Percentiles rank a stretch among this genome's conserved stretches.
Evolutionary conservation across 164 flowering plant genomes (phyloP).

Genomic region (Buxus sempervirens): DNA sequence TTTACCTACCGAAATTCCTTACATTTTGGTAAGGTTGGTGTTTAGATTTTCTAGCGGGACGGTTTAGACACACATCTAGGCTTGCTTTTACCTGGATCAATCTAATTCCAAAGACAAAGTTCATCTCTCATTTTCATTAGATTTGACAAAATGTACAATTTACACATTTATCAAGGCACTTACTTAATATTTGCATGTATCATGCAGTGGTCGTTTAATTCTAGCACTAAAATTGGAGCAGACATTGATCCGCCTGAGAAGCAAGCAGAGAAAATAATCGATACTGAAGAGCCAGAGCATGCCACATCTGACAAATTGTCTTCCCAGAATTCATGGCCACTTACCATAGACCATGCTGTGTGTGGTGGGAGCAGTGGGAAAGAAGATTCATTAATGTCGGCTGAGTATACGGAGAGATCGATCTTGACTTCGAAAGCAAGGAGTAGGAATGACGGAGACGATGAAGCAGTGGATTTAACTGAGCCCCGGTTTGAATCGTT

Average conservation of each 20-base stretch:
- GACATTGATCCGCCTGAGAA: conserved; percentile 17
- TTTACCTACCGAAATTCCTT: too few species aligned
- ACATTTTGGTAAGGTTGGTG: too few species aligned
- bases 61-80: too few species aligned
- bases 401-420: conserved; percentile 45
- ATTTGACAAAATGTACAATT: too few species aligned
- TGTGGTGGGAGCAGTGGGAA: conserved; percentile 14
- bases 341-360: conserved; percentile 21
- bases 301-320: conserved; percentile 25
- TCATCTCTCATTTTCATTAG: neutral
- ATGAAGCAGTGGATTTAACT: conserved; percentile 68
- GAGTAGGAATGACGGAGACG: conserved; percentile 47
- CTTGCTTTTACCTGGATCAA: too few species aligned
- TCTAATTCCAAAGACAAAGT: too few species aligned
- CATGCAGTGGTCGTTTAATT: conserved; percentile 36
- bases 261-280: conserved; percentile 12
- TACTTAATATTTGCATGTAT: neutral
- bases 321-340: conserved; percentile 36
- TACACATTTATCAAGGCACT: neutral
- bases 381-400: conserved; percentile 24
- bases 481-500: conserved; percentile 88
- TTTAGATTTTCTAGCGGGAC: too few species aligned
- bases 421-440: conserved; percentile 43
- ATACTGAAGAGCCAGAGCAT: conserved; percentile 30
- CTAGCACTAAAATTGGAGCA: conserved; percentile 16